Evolutionary conservation across 2,329 filamentous ascomycete species (phyloP).

Genomic region (Boeremia lycopersici): DNA sequence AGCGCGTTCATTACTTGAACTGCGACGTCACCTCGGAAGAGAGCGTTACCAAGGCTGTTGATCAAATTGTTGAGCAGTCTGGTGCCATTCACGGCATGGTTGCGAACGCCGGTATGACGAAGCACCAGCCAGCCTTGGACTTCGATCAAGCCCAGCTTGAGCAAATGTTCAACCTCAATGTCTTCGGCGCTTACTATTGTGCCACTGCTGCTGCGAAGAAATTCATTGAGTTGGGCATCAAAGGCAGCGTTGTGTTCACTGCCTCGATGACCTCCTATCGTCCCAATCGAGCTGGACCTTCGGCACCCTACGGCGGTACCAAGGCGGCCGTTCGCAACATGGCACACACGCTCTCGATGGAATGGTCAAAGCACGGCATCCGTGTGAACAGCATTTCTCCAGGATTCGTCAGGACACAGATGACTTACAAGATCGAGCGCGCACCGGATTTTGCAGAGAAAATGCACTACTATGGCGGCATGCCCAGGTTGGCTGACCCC

Average conservation of each 20-base stretch:
- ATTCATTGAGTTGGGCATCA: slow-evolving; percentile 54
- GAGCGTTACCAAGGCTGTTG: slow-evolving; percentile 53
- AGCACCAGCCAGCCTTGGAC: slow-evolving; percentile 59
- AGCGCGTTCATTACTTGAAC: slow-evolving; percentile 53
- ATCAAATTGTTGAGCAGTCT: slow-evolving; percentile 54
- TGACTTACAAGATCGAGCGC: slow-evolving; percentile 58
- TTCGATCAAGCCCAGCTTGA: slow-evolving; percentile 58
- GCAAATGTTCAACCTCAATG: slow-evolving; percentile 56
- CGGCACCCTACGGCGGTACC: slow-evolving; percentile 54
- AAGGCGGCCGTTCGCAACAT: slow-evolving; percentile 53
- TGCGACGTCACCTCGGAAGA: slow-evolving; percentile 58
- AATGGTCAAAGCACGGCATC: slow-evolving; percentile 82
- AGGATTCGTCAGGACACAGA: slow-evolving; percentile 81
- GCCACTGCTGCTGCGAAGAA: slow-evolving; percentile 54
- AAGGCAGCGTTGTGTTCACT: slow-evolving; percentile 57
- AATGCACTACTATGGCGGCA: slow-evolving; percentile 61
- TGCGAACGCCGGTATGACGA: slow-evolving; percentile 59
- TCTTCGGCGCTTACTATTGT: slow-evolving; percentile 55
- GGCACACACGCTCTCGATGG: slow-evolving; percentile 69
- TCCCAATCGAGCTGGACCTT: slow-evolving; percentile 58
- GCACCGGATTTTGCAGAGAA: slow-evolving; percentile 59
- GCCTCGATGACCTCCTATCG: slow-evolving; percentile 58
- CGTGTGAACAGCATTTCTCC: slow-evolving; percentile 85
- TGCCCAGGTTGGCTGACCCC: slow-evolving; percentile 58
- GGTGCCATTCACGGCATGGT: slow-evolving; percentile 60